A percentile compares a stretch with the other conserved stretches of the same genome.
Conservation (phyloP, 2,329 filamentous ascomycete genomes). For the Pseudogymnoascus sp. region DNA sequence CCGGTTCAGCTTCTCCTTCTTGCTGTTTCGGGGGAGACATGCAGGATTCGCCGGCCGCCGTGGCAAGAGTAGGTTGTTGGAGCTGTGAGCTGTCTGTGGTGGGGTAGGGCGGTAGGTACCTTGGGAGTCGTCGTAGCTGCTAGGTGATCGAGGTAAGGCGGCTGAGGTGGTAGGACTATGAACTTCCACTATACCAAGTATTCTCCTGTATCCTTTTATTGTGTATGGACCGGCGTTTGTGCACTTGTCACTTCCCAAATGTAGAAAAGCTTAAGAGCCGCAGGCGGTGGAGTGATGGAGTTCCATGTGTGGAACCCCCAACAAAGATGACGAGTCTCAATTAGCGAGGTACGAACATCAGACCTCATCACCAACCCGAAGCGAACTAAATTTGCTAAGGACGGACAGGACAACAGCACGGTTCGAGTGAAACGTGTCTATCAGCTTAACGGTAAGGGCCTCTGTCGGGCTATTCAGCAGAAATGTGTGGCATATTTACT, state of each 20-base stretch:
- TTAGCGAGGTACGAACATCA: conserved; percentile 9
- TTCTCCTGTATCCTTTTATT: not conserved
- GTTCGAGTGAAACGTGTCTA: not conserved
- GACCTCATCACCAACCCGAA: not conserved
- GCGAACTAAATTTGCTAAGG: not conserved
- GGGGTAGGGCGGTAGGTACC: not conserved
- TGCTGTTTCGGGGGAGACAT: conserved; percentile 9
- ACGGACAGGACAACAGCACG: not conserved
- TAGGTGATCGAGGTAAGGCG: not conserved
- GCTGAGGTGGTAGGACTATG: not conserved
- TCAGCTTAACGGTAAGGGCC: not conserved
- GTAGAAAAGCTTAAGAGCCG: not conserved
- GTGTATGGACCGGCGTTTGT: not conserved
- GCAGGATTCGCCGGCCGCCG: not conserved
- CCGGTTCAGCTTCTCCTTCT: conserved; percentile 8
- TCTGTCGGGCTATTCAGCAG: conserved; percentile 5
- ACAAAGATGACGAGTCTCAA: conserved; percentile 9
- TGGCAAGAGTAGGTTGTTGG: not conserved
- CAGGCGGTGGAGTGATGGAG: conserved; percentile 6
- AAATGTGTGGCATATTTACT: conserved; percentile 58
- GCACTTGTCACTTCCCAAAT: not conserved
- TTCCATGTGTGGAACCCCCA: not conserved
- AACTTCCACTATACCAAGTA: not conserved
- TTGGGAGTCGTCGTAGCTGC: conserved; percentile 1
- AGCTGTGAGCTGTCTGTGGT: conserved; percentile 2